phyloP scores from a whole-genome alignment of 2,329 filamentous ascomycete species.

The Neopestalotiopsis rosae region DNA sequence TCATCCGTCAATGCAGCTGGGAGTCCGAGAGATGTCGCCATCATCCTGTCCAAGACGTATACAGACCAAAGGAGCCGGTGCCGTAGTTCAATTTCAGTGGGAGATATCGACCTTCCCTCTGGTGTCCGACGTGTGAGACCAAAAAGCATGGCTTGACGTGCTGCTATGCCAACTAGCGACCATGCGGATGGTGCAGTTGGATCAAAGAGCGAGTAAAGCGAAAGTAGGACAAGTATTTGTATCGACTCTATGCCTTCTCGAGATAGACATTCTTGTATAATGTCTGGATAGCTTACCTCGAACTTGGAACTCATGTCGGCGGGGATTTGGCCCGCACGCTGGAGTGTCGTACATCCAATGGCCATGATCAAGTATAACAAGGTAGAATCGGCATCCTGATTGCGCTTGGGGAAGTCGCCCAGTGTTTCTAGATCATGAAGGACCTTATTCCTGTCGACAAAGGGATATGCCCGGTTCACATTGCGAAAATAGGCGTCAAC shows the following conservation, averaged over 20 bases:
- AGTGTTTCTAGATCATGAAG: constrained; percentile 40
- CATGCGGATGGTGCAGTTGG: constrained; percentile 44
- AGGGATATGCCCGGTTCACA: constrained; percentile 51
- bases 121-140: constrained; percentile 40
- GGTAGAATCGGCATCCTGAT: constrained; percentile 38
- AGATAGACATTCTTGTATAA: constrained; percentile 46
- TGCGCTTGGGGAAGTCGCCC: constrained; percentile 28
- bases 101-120: constrained; percentile 31
- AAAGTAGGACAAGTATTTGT: constrained; percentile 46
- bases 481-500: constrained; percentile 52
- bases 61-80: constrained; percentile 52
- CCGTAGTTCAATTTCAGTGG: constrained; percentile 35
- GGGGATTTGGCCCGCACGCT: constrained; percentile 47
- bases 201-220: constrained; percentile 50
- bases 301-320: constrained; percentile 38
- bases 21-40: constrained; percentile 46
- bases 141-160: constrained; percentile 44
- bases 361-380: constrained; percentile 50
- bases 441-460: constrained; percentile 44
- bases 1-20: constrained; percentile 45
- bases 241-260: constrained; percentile 43
- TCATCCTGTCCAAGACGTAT: constrained; percentile 51
- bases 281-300: constrained; percentile 43
- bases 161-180: constrained; percentile 45
- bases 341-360: constrained; percentile 49